Base-by-base conservation (phyloP, 768 basidiomycete species). In the Scleroderma bovista region DNA sequence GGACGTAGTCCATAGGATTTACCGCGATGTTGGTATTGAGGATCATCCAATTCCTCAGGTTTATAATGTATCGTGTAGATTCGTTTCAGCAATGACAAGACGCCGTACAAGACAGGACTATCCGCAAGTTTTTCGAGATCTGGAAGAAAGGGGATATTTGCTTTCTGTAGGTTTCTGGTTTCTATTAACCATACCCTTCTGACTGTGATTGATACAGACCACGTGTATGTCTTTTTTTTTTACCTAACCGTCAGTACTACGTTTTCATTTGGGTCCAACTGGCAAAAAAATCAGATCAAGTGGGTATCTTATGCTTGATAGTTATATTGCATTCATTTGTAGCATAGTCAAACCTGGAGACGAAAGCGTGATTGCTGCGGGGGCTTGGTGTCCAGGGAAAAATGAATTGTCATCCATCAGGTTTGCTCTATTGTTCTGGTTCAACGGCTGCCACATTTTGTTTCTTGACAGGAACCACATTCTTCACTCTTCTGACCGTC, bases 21-120 rank as follows among this genome's bases (percentile, higher is more conserved):
- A 96, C 63, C 83, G 94, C 40, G 95, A 97, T 64, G 89, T 88
- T 17, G 26, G 55, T 44, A 33, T 39, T 12, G 10, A 34, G 16
- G 22, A 29, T 17, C 9, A 40, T 29, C 51, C 46, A 23, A 24
- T 12, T 8, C 22, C 37, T 37, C 3, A 32, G 26, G n/a, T 48
- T 55, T 31, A 38, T 45, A 56, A 44, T 58, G 15, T 19, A 2
- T 24, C 8, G 7, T 32, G 40, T 29, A 92, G 88, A 66, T 95
- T 20, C 80, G 93, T 13, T 96, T 95, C 68, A 91, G 88, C 61
- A 90, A 90, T 50, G 88, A 93, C 63, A 94, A 93, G 71, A 99
- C 95, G 5, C 95, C 95, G 0, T 99, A 99, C 72, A 98, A 98
- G 69, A 78, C 67, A 6, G 75, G 75, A 10, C 76, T 97, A 29